Conservation (phyloP, 139 green algal genomes). For the Desmodesmus armatus region DNA sequence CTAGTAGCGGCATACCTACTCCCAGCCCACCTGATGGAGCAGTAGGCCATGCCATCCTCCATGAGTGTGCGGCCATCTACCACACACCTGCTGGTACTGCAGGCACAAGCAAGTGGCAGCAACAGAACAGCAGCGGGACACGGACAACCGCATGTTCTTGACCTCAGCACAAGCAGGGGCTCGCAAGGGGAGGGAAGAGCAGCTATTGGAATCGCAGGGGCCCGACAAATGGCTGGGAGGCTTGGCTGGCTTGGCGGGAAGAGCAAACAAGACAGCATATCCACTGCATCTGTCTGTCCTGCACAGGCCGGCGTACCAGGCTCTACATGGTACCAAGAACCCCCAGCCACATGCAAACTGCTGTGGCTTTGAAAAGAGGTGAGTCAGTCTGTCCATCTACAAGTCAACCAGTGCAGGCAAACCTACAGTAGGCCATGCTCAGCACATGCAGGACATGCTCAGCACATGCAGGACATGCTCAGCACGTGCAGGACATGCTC, state of each 20-base stretch:
- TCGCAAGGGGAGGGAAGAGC: background rate
- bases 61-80: slow-evolving; percentile 57
- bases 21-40: slow-evolving; percentile 49
- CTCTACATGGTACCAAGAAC: too few relatives aligned
- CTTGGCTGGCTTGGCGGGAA: background rate
- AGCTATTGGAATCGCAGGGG: background rate
- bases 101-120: background rate
- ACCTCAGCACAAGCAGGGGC: slow-evolving; percentile 8
- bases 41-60: slow-evolving; percentile 51
- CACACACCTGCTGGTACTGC: slow-evolving; percentile 7
- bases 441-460: background rate
- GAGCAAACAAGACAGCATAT: too few relatives aligned
- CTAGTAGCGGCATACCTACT: too few relatives aligned
- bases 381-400: too few relatives aligned
- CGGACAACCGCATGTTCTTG: too few relatives aligned
- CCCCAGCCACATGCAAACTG: too few relatives aligned
- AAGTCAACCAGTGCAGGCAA: too few relatives aligned
- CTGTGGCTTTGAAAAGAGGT: too few relatives aligned
- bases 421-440: slow-evolving; percentile 19
- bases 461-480: background rate
- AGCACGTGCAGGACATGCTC: background rate
- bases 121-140: background rate
- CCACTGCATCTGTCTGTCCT: too few relatives aligned
- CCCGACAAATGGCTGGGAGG: background rate
- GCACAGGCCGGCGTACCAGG: too few relatives aligned